These are phyloP conservation scores for Corymbia citriodora DNA, from an alignment of 441 rosid genomes.

Conservation along the genomic window DNA sequence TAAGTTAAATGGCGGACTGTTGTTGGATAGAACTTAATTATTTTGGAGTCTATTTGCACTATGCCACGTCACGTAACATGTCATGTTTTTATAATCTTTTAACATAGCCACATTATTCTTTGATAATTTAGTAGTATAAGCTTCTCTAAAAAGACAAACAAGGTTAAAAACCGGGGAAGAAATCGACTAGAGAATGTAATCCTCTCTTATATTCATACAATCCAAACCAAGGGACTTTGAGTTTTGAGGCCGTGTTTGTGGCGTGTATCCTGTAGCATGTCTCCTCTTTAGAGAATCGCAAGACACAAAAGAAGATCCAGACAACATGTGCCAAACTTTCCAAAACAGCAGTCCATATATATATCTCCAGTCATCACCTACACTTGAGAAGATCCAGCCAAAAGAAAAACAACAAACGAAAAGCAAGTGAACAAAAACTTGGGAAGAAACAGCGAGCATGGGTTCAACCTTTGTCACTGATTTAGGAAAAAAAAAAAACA, in stretches of 20 bases:
- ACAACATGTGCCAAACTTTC: not conserved
- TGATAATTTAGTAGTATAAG: not conserved
- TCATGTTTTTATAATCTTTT: not conserved
- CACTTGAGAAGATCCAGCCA: not conserved
- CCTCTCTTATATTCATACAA: not conserved
- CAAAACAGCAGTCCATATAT: not conserved
- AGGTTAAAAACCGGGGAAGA: not conserved
- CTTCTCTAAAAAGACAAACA: not conserved
- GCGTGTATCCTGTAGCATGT: not conserved
- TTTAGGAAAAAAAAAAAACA: not conserved
- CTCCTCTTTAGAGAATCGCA: not conserved
- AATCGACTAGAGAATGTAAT: not conserved
- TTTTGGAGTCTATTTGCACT: not conserved
- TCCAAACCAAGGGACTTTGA: not conserved
- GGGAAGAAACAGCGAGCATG: not conserved
- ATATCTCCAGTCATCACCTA: not conserved
- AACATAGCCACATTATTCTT: not conserved
- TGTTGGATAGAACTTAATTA: not conserved
- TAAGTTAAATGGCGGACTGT: accelerated
- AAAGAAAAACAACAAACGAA: not conserved
- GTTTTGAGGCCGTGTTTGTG: not conserved
- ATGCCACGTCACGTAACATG: not conserved
- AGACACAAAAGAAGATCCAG: not conserved
- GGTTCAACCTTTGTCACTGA: not conserved
- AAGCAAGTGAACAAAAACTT: not conserved